Base-by-base conservation (phyloP, 2,329 filamentous ascomycete genomes). In the Xylariaceae sp. region DNA sequence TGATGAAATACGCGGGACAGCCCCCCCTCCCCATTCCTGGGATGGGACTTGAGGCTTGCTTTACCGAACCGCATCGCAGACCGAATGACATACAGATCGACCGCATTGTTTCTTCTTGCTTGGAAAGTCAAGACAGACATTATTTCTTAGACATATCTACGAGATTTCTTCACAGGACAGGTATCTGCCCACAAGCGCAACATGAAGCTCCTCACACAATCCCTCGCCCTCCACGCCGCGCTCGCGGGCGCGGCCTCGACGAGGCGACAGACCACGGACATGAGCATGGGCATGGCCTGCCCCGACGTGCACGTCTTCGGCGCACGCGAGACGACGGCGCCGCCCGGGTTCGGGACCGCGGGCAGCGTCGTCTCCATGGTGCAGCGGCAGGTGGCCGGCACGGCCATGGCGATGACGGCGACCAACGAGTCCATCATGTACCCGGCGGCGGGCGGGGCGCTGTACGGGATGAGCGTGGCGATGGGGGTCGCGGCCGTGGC, bases 361-460 rank as follows among this genome's bases (percentile, higher is more conserved):
- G 56, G 55, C 28, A 65, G 64, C 0, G 67, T 76, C 7, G 66
- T 76, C 17, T 6, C 22, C 6, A 26, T 26, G 22, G 11, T 26
- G 6, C 6, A 26, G 22, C 6, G 22, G 22, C 6, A 6, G 22
- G 22, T 26, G n/a, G n/a, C n/a, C n/a, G n/a, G n/a, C 22, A 26
- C 6, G 22, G 22, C 22, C 22, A n/a, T n/a, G 22, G 22, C 22
- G 22, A 11, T 26, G 22, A 51, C 22, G 62, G 65, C 67, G 1
- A 73, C 71, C 3, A 52, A 69, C 4, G 71, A 76, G 49, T 64
- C 69, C 0, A 72, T 76, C 43, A 48, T 45, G 37, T 76, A 76
- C 54, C 73, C 79, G 40, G 79, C 79, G 9, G 76, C 71, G 19
- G 77, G 78, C 47, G 76, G 73, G 19, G 63, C 67, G 19, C 56